These are phyloP conservation scores for Phytophthora crassamura DNA, from an alignment of 352 stramenopile genomes.

Conservation along the genomic window DNA sequence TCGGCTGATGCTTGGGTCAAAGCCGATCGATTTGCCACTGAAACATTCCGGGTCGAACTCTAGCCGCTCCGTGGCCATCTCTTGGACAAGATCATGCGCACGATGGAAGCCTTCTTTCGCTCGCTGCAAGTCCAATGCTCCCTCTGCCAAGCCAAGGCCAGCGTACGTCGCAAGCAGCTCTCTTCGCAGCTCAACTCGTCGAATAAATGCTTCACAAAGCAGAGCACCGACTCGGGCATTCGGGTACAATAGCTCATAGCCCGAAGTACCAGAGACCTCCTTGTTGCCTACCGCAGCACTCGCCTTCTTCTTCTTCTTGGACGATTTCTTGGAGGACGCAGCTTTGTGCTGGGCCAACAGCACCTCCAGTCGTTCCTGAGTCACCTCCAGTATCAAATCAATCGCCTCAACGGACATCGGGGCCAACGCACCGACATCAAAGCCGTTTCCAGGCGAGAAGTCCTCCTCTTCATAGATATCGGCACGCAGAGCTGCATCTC, in stretches of 20 bases:
- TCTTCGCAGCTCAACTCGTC: slow-evolving; percentile 62
- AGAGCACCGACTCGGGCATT: slow-evolving; percentile 59
- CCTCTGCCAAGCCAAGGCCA: slow-evolving; percentile 55
- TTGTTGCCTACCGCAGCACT: slow-evolving; percentile 6
- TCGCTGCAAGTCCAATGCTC: slow-evolving; percentile 45
- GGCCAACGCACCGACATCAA: slow-evolving; percentile 65
- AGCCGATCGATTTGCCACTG: slow-evolving; percentile 70
- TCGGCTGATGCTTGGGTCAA: slow-evolving; percentile 79
- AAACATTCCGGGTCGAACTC: slow-evolving; percentile 77
- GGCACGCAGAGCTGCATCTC: slow-evolving; percentile 86
- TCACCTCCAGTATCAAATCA: slow-evolving; percentile 44
- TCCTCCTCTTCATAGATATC: slow-evolving; percentile 98
- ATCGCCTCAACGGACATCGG: slow-evolving; percentile 47
- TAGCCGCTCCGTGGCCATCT: slow-evolving; percentile 60
- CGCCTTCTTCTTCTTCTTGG: slow-evolving; percentile 80
- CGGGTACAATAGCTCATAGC: slow-evolving; percentile 52
- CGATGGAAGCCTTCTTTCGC: slow-evolving; percentile 50
- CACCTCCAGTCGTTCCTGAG: slow-evolving; percentile 55
- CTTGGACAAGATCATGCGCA: slow-evolving; percentile 50
- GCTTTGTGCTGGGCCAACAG: slow-evolving; percentile 53
- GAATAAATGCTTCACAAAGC: slow-evolving; percentile 71
- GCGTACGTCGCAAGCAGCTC: slow-evolving; percentile 53
- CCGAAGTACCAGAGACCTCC: not conserved
- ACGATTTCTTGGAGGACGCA: slow-evolving; percentile 54
- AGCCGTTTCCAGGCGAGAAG: slow-evolving; percentile 82